Evolutionary conservation across 1,284 basidiomycete species (phyloP), one percentile per base, ranked within the genome.

Genomic region (Sanghuangporus sanghuang): DNA sequence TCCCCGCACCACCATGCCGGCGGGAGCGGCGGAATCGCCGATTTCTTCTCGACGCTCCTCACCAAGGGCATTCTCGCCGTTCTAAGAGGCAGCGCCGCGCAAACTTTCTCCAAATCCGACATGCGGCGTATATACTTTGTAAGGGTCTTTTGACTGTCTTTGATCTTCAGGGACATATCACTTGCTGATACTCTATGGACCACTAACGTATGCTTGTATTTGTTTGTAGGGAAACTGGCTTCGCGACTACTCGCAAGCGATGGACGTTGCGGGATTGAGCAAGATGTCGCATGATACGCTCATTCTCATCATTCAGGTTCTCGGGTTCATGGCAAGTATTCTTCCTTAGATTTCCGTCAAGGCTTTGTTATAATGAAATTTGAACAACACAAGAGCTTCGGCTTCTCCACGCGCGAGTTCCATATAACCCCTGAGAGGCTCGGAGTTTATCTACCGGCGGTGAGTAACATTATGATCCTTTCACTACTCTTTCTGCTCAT

Each of bases 361-460:
- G 8, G 36, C 36, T 23, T 12, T 23, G 38, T 18, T 57, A 23
- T 6, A 4, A 36, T 46, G 27, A 27, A 32, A 32, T 3, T 5
- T 32, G 27, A 32, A 32, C 4, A 32, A 46, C 38, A 32, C 6
- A 48, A 67, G 68, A 68, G 67, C 36, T 71, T 70, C 57, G 82
- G 81, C 7, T 80, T 78, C 68, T 74, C 73, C 21, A 76, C 75
- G 3, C 71, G 68, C 40, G 81, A 83, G 67, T 85, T 86, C 63
- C 80, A 84, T 68, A 79, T 85, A 49, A 85, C 82, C 18, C 75
- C 78, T 53, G 83, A 85, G 58, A 72, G 82, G 48, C 75, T 85
- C 21, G 83, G 82, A 11, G 80, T 79, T 54, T 85, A 85, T 70
- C 75, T 81, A 5, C 79, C 81, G 16, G 71, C 72, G 9, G 76